phyloP scores from a whole-genome alignment of 2,329 filamentous ascomycete species.

The Aspergillus sp. region DNA sequence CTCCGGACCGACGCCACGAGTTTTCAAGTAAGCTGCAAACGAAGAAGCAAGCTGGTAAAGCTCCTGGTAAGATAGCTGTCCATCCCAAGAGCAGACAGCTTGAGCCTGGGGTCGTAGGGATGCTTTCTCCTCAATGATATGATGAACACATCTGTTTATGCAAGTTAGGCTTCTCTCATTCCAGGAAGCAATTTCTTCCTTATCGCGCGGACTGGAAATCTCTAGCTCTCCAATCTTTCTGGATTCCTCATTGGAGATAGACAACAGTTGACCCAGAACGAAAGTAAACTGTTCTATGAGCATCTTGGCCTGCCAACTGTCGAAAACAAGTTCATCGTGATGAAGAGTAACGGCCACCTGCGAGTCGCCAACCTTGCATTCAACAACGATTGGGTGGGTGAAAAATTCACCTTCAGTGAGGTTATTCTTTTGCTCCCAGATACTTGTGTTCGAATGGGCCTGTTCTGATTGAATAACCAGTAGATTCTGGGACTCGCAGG shows the following conservation, averaged over 20 bases:
- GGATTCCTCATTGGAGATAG: conserved; percentile 23
- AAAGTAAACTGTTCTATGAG: conserved; percentile 55
- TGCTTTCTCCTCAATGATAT: conserved; percentile 33
- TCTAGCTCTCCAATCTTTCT: conserved; percentile 33
- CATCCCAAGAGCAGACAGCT: conserved; percentile 42
- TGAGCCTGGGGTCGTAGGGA: conserved; percentile 29
- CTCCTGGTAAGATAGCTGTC: conserved; percentile 35
- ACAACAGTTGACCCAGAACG: conserved; percentile 38
- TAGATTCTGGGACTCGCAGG: conserved; percentile 52
- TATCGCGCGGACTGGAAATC: conserved; percentile 37
- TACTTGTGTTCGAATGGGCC: conserved; percentile 22
- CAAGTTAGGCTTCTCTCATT: conserved; percentile 29
- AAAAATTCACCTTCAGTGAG: conserved; percentile 60
- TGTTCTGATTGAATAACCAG: conserved; percentile 46
- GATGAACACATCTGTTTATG: conserved; percentile 36
- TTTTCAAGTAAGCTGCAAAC: conserved; percentile 34
- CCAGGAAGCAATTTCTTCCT: conserved; percentile 34
- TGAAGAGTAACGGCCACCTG: conserved; percentile 63
- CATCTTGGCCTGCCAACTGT: conserved; percentile 54
- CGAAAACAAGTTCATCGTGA: conserved; percentile 64
- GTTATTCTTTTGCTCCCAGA: conserved; percentile 45
- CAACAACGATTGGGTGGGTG: conserved; percentile 65
- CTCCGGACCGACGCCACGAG: conserved; percentile 36
- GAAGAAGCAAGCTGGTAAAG: conserved; percentile 32
- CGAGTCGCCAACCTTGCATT: conserved; percentile 59